Evolutionary conservation across 495 filamentous ascomycete genomes (phyloP).

Genomic region (Coniosporium apollinis): DNA sequence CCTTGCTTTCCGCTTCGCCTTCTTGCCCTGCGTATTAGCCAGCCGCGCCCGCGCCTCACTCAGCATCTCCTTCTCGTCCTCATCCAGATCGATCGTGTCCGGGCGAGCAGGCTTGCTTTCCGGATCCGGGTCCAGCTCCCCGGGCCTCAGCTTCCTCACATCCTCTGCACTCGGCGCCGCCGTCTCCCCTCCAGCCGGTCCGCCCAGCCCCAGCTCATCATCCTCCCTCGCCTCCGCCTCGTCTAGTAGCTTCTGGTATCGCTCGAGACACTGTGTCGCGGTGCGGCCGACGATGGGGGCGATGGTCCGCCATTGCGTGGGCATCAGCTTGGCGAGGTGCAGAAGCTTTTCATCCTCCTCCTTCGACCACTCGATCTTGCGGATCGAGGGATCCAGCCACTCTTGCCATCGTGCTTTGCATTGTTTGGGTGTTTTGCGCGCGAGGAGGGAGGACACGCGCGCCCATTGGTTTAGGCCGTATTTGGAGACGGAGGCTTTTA

Average conservation of each 20-base stretch:
- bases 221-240: slow-evolving; percentile 86
- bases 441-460: slow-evolving; percentile 89
- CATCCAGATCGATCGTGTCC: slow-evolving; percentile 93
- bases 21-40: slow-evolving; percentile 96
- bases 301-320: slow-evolving; percentile 97
- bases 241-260: slow-evolving; percentile 91
- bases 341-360: slow-evolving; percentile 97
- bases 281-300: slow-evolving; percentile 92
- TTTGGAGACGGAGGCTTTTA: slow-evolving; percentile 82
- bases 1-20: slow-evolving; percentile 93
- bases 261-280: slow-evolving; percentile 88
- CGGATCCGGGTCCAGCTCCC: slow-evolving; percentile 88
- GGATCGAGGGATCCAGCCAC: slow-evolving; percentile 95
- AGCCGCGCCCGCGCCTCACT: slow-evolving; percentile 91
- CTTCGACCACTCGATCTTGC: slow-evolving; percentile 96
- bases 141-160: slow-evolving; percentile 70
- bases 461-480: slow-evolving; percentile 99
- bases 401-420: slow-evolving; percentile 97
- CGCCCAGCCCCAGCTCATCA: slow-evolving; percentile 66
- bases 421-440: slow-evolving; percentile 95
- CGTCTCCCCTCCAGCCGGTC: slow-evolving; percentile 74
- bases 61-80: slow-evolving; percentile 98
- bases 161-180: slow-evolving; percentile 85
- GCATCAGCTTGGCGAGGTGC: slow-evolving; percentile 95
- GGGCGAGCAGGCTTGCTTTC: slow-evolving; percentile 94